Evolutionary conservation across 1,284 basidiomycete species (phyloP).

Genomic region (Malassezia cuniculi): DNA sequence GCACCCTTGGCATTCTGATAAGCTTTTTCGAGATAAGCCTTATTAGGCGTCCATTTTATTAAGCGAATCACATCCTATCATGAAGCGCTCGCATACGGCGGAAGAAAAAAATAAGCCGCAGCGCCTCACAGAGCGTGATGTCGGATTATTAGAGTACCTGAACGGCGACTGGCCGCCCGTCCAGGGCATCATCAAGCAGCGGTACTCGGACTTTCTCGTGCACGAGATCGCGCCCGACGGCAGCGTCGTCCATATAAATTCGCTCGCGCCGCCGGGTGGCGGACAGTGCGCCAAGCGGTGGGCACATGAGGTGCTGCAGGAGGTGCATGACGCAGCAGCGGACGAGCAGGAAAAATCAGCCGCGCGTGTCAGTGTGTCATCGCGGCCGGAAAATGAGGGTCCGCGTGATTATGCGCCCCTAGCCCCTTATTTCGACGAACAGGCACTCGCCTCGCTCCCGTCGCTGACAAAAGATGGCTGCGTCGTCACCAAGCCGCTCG

Average conservation of each 20-base stretch:
- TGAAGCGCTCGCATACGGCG: too few relatives aligned
- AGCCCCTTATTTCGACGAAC: constrained; percentile 10
- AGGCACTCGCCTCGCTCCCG: constrained; percentile 8
- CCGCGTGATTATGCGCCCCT: too few relatives aligned
- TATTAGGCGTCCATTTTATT: too few relatives aligned
- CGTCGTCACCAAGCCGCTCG: constrained; percentile 55
- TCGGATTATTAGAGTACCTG: constrained; percentile 28
- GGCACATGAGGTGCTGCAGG: not conserved
- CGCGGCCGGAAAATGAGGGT: too few relatives aligned
- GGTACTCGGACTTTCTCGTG: constrained; percentile 38
- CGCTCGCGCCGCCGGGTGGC: constrained; percentile 21
- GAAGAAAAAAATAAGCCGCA: too few relatives aligned
- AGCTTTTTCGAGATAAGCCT: too few relatives aligned
- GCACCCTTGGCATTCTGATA: too few relatives aligned
- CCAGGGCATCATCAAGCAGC: constrained; percentile 39
- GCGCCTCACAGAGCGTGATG: constrained; percentile 11
- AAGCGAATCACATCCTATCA: too few relatives aligned
- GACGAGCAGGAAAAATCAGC: not conserved
- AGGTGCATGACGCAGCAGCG: not conserved
- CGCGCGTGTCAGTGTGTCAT: not conserved
- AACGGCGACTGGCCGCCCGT: constrained; percentile 22
- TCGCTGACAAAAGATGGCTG: not conserved
- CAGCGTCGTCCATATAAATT: constrained; percentile 21
- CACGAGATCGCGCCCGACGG: constrained; percentile 20
- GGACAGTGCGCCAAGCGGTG: constrained; percentile 7